A percentile compares a stretch with the other conserved stretches of the same genome.
Evolutionary conservation across 176 grass and related monocot genomes (phyloP).

Genomic region (Urochloa ruziziensis): DNA sequence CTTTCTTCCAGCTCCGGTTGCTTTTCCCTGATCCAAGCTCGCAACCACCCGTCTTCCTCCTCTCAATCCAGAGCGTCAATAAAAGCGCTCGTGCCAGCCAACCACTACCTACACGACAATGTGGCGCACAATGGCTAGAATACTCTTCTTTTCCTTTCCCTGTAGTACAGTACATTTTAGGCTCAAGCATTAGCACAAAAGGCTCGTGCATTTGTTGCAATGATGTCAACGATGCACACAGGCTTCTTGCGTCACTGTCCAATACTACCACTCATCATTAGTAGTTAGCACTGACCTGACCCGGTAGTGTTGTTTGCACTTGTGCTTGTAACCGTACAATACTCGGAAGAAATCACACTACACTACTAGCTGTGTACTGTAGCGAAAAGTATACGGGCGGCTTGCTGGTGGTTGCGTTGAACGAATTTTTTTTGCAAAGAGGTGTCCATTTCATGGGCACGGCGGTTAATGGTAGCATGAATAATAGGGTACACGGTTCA

Average conservation of each 20-base stretch:
- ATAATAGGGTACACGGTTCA: too few relatives aligned
- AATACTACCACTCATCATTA: constrained; percentile 5
- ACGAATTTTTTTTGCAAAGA: too few relatives aligned
- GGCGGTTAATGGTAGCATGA: neutral
- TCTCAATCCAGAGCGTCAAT: neutral
- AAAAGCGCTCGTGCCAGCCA: constrained; percentile 4
- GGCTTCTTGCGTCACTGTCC: neutral
- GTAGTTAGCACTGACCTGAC: neutral
- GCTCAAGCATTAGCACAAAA: neutral
- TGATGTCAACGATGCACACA: neutral
- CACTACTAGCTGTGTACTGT: neutral
- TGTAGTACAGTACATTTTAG: neutral
- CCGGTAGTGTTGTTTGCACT: neutral
- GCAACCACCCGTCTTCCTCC: constrained; percentile 1
- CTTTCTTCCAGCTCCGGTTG: neutral
- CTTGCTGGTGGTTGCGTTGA: too few relatives aligned
- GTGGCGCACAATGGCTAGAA: constrained; percentile 19
- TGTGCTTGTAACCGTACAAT: neutral
- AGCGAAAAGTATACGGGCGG: too few relatives aligned
- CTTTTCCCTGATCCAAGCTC: constrained; percentile 9
- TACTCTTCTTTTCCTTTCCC: neutral
- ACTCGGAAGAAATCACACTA: neutral
- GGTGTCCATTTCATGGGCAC: neutral
- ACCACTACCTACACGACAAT: constrained; percentile 25
- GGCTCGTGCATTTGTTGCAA: neutral